These are phyloP conservation scores for Neonectria punicea DNA, from an alignment of 2,329 filamentous ascomycete species.

Conservation along the genomic window DNA sequence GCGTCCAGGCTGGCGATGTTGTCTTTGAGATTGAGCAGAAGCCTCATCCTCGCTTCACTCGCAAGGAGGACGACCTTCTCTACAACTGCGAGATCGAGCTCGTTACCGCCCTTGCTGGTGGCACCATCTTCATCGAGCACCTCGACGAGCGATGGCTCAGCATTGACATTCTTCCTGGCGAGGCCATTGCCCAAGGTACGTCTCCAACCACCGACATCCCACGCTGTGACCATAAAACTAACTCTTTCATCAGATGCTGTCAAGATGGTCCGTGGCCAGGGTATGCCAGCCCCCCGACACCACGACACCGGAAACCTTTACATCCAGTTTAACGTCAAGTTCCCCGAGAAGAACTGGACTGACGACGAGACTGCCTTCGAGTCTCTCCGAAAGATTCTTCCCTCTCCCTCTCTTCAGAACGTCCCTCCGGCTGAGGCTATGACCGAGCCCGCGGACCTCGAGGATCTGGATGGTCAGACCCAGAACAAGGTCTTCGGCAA, in stretches of 20 bases:
- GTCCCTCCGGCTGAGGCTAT: conserved; percentile 84
- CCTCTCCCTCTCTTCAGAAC: conserved; percentile 70
- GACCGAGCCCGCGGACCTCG: conserved; percentile 88
- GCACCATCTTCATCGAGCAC: conserved; percentile 92
- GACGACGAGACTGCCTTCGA: conserved; percentile 76
- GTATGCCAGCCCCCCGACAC: conserved; percentile 96
- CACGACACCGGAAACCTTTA: conserved; percentile 97
- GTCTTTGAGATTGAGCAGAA: conserved; percentile 99
- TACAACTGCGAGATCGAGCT: conserved; percentile 97
- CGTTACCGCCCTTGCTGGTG: conserved; percentile 92
- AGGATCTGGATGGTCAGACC: conserved; percentile 79
- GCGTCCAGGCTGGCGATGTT: conserved; percentile 93
- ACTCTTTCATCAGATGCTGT: conserved; percentile 72
- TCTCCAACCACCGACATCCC: conserved; percentile 25
- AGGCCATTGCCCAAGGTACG: conserved; percentile 93
- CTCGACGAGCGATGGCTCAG: conserved; percentile 97
- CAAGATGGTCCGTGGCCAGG: conserved; percentile 95
- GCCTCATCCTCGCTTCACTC: conserved; percentile 94
- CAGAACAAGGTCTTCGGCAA: conserved; percentile 76
- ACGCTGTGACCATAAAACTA: conserved; percentile 3
- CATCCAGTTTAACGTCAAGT: conserved; percentile 97
- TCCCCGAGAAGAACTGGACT: conserved; percentile 83
- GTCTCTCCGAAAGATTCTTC: conserved; percentile 85
- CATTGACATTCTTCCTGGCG: conserved; percentile 91
- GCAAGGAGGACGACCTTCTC: conserved; percentile 95